phyloP scores from a whole-genome alignment of 352 stramenopile species.

The Globisporangium nagaii region DNA sequence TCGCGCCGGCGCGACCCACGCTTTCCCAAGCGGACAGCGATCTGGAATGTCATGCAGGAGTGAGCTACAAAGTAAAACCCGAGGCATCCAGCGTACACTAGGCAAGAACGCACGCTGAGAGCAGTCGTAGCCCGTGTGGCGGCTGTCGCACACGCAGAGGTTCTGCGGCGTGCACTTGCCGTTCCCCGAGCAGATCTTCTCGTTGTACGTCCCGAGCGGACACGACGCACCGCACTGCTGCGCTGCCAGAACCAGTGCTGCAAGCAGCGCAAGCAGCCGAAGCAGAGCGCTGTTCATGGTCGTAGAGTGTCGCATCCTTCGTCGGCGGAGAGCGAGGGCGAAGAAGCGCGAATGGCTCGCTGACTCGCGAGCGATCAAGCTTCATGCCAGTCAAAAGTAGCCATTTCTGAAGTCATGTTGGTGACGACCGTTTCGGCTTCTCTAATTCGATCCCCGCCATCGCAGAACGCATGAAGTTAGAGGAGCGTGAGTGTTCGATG shows the following conservation, averaged over 20 bases:
- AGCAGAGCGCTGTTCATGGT: too few relatives aligned
- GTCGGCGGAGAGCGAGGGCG: too few relatives aligned
- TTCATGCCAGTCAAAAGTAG: too few relatives aligned
- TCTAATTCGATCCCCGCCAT: too few relatives aligned
- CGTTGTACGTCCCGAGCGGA: conserved; percentile 38
- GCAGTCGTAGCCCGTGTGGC: conserved; percentile 54
- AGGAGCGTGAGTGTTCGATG: too few relatives aligned
- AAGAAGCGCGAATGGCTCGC: too few relatives aligned
- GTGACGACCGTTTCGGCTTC: too few relatives aligned
- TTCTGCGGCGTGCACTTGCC: conserved; percentile 40
- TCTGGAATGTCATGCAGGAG: conserved; percentile 12
- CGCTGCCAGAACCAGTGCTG: background rate
- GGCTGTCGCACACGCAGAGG: conserved; percentile 48
- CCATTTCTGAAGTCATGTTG: too few relatives aligned
- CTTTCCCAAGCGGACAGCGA: conserved; percentile 39
- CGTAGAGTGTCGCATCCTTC: too few relatives aligned
- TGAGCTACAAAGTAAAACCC: background rate
- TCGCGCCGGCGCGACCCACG: conserved; percentile 51
- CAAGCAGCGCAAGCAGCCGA: background rate
- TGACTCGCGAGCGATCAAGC: too few relatives aligned
- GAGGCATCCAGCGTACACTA: too few relatives aligned
- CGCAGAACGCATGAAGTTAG: too few relatives aligned
- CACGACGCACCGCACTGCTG: conserved; percentile 18
- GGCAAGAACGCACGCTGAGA: conserved; percentile 34
- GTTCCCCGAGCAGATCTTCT: conserved; percentile 54